Evolutionary conservation across 2,329 filamentous ascomycete species (phyloP).

Genomic region (Aspergillus viridinutans): DNA sequence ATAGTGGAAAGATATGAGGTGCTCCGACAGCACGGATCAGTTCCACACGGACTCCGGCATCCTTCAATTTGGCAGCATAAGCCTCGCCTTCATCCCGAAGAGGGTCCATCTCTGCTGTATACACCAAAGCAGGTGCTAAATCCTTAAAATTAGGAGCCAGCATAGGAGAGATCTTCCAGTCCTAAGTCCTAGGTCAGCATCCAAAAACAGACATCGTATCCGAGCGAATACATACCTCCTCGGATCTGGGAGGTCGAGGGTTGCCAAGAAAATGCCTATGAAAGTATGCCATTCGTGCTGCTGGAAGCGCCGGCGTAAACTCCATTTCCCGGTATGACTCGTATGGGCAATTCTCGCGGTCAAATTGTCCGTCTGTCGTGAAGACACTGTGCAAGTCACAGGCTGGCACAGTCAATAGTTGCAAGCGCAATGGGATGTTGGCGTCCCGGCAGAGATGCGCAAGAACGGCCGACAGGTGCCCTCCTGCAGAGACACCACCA

Average conservation of each 20-base stretch:
- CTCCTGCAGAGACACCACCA: slow-evolving; percentile 40
- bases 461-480: slow-evolving; percentile 37
- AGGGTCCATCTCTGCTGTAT: slow-evolving; percentile 40
- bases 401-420: slow-evolving; percentile 35
- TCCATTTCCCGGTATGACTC: slow-evolving; percentile 39
- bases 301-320: slow-evolving; percentile 31
- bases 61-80: slow-evolving; percentile 36
- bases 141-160: slow-evolving; percentile 30
- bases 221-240: slow-evolving; percentile 26
- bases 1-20: slow-evolving; percentile 29
- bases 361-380: slow-evolving; percentile 32
- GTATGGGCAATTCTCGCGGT: slow-evolving; percentile 34
- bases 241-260: slow-evolving; percentile 31
- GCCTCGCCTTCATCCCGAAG: slow-evolving; percentile 40
- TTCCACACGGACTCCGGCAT: slow-evolving; percentile 31
- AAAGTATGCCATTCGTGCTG: slow-evolving; percentile 38
- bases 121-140: slow-evolving; percentile 37
- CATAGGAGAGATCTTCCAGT: slow-evolving; percentile 44
- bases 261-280: slow-evolving; percentile 36
- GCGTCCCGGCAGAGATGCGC: slow-evolving; percentile 37
- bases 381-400: slow-evolving; percentile 36
- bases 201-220: neutral
- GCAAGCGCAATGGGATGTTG: slow-evolving; percentile 32
- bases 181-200: slow-evolving; percentile 20
- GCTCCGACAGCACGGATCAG: slow-evolving; percentile 27